Conservation (phyloP, 2,329 filamentous ascomycete species). For the Lachnum nothofagi region DNA sequence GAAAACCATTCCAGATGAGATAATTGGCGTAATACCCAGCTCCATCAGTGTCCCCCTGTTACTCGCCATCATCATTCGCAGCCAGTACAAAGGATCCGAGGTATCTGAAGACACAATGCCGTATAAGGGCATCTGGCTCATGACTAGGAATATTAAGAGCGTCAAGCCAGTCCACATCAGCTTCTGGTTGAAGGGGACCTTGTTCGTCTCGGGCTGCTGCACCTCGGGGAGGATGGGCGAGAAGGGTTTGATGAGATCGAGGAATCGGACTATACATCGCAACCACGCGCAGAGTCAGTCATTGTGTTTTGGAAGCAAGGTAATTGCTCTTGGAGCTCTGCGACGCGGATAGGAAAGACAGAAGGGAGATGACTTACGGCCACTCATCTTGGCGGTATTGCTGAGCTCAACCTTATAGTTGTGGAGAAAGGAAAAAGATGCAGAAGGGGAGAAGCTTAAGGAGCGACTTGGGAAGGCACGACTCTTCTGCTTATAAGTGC, state of each 20-base stretch:
- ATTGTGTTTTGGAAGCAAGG: conserved; percentile 11
- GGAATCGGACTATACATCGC: conserved; percentile 74
- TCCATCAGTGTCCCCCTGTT: conserved; percentile 97
- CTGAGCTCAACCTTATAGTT: conserved; percentile 34
- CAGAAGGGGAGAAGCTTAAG: conserved; percentile 27
- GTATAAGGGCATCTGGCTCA: conserved; percentile 99
- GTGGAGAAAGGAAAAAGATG: too few relatives aligned
- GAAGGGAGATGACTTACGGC: conserved; percentile 33
- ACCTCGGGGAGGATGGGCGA: conserved; percentile 99
- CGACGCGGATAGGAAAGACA: conserved; percentile 11
- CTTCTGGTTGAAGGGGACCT: conserved; percentile 98
- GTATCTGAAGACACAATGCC: conserved; percentile 98
- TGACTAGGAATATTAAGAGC: conserved; percentile 97
- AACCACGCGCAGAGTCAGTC: conserved; percentile 24
- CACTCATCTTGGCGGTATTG: conserved; percentile 39
- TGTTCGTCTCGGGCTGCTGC: conserved; percentile 95
- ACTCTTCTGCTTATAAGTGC: conserved; percentile 27
- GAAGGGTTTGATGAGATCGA: conserved; percentile 99
- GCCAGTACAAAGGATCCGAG: conserved; percentile 98
- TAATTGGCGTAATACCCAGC: conserved; percentile 95
- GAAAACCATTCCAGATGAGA: conserved; percentile 99
- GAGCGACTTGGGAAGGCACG: conserved; percentile 26
- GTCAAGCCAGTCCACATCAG: conserved; percentile 93
- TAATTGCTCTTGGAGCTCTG: conserved; percentile 18
- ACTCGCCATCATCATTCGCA: conserved; percentile 99